Base-by-base conservation (phyloP, 768 basidiomycete genomes). In the Tulasnella sp. region DNA sequence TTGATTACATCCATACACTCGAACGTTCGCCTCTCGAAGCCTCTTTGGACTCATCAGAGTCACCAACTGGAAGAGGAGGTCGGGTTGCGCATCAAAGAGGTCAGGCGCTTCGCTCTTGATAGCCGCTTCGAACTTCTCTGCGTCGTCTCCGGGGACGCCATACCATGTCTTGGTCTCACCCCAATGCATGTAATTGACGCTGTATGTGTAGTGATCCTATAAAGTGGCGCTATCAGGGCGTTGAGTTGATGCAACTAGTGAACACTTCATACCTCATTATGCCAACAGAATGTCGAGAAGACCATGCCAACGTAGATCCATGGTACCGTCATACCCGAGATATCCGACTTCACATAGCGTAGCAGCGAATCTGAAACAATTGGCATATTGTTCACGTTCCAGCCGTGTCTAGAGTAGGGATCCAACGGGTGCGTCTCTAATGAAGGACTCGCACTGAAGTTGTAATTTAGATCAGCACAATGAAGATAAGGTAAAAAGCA, bases 111-210 rank as follows among this genome's bases (percentile, higher is more conserved):
- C 94, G 56, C 80, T 79, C 72, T 85, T 86, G 71, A 99, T 96
- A 24, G 95, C 95, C 27, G 86, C 84, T 73, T 99, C 96, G 68
- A 99, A 97, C 70, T 90, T 90, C 65, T 89, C 90, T 26, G 94
- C 93, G 66, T 96, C 89, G 51, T 83, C 81, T n/a, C 88, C 95
- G 5, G 96, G 95, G 44, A 98, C 87, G 51, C 94, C 94, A 72
- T 99, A 99, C 96, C 96, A 99, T 0, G 95, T 99, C 77, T 99
- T 99, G 32, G 95, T 95, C 70, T 96, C 95, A 27, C 96, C 96
- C 90, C 92, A 97, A 70, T 97, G 93, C 87, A 95, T 92, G 27
- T 50, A 59, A 30, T 59, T 59, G 1, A 59, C 58, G 58, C 58
- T 59, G 30, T 59, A 59, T 9, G 58, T 59, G 58, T 43, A 45